These are phyloP conservation scores for Poronia punctata DNA, from an alignment of 495 filamentous ascomycete genomes.

Conservation along the genomic window DNA sequence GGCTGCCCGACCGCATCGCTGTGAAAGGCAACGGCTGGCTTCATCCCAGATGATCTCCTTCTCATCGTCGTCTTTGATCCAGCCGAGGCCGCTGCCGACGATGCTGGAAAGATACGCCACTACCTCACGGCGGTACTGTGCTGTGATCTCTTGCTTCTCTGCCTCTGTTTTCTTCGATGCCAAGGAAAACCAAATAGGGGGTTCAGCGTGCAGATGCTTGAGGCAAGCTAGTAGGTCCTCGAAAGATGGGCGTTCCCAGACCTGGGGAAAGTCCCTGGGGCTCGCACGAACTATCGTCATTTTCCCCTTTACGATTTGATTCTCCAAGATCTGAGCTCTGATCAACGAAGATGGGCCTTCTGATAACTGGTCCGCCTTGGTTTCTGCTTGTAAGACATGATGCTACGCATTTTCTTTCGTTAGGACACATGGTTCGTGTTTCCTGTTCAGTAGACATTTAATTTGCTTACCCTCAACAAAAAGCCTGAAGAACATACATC, in stretches of 20 bases:
- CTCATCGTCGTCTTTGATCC: constrained; percentile 65
- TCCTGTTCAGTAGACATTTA: no score
- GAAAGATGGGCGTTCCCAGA: constrained; percentile 40
- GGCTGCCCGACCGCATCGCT: constrained; percentile 68
- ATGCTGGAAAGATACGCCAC: constrained; percentile 65
- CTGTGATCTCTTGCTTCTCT: constrained; percentile 22
- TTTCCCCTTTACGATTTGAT: no score
- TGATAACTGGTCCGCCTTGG: no score
- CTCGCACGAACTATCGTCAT: constrained; percentile 2
- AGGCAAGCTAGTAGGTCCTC: constrained; percentile 30
- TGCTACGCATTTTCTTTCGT: no score
- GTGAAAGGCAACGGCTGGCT: constrained; percentile 68
- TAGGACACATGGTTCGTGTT: no score
- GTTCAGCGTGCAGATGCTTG: constrained; percentile 32
- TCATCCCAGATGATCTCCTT: constrained; percentile 72
- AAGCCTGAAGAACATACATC: no score
- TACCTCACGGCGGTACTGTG: constrained; percentile 32
- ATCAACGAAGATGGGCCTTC: no score
- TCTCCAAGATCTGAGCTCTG: no score
- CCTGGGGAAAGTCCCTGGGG: constrained; percentile 30
- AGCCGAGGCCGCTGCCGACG: constrained; percentile 63
- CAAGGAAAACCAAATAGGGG: constrained; percentile 32
- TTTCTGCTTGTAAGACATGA: constrained; percentile 17
- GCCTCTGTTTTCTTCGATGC: constrained; percentile 23
- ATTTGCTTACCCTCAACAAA: no score